Percentiles rank a stretch among this genome's conserved stretches.
Evolutionary conservation across 2,329 filamentous ascomycete species (phyloP).

Genomic region (Chrysosporium queenslandicum): DNA sequence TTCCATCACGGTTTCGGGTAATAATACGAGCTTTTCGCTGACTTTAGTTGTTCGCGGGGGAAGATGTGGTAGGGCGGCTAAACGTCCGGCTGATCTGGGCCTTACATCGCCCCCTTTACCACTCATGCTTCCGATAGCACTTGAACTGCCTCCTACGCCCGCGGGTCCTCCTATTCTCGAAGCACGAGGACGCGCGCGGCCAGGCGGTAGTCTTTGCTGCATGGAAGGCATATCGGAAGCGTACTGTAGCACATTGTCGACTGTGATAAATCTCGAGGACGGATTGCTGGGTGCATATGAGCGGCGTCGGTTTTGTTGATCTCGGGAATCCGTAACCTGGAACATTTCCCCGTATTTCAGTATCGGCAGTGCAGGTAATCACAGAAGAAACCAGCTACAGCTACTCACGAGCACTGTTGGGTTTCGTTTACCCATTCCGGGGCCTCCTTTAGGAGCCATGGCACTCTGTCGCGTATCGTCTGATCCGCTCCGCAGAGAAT

Average conservation of each 20-base stretch:
- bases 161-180: conserved; percentile 17
- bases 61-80: conserved; percentile 49
- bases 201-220: conserved; percentile 62
- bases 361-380: no score
- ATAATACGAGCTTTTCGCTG: conserved; percentile 89
- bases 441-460: conserved; percentile 14
- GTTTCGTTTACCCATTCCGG: conserved; percentile 29
- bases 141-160: background rate
- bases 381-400: background rate
- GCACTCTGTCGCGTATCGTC: background rate
- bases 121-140: conserved; percentile 6
- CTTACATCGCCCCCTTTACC: conserved; percentile 10
- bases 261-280: conserved; percentile 65
- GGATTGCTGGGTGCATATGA: conserved; percentile 19
- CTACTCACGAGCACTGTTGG: conserved; percentile 36
- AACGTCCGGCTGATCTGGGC: conserved; percentile 38
- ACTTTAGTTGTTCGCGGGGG: conserved; percentile 86
- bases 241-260: conserved; percentile 92
- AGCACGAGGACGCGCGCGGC: conserved; percentile 38
- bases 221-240: conserved; percentile 91
- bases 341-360: no score
- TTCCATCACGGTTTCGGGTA: conserved; percentile 62
- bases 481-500: background rate
- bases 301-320: conserved; percentile 25
- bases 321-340: conserved; percentile 38